Evolutionary conservation across 164 flowering plant genomes (phyloP), one percentile per base, ranked within the genome.

Genomic region (Vitis cinerea): DNA sequence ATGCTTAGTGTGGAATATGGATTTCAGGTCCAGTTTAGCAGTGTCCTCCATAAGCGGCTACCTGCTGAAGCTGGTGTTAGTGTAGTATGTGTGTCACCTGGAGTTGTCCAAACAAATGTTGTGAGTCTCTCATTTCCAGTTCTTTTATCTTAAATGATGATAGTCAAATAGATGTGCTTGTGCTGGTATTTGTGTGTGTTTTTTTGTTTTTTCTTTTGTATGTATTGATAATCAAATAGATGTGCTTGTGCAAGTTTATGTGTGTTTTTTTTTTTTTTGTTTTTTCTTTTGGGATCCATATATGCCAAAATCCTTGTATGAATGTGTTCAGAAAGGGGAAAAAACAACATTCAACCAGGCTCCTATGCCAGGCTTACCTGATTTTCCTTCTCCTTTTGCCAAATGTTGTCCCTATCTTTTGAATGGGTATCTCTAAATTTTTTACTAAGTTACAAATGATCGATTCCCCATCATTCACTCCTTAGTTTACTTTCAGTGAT

Each of bases 1-100:
- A 10, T 27, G 11, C 63, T 29, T 13, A 12, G 23, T 6, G 49
- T 57, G 56, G 68, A 37, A 55, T 65, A 59, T 74, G 31, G 31
- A n/a, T 81, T 77, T 73, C 92, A 93, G 99, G 79, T 96, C 70
- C 93, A 88, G 97, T 96, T 93, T 80, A 92, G 88, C 77, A 93
- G 91, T 80, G 80, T 89, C 68, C 91, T 96, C 65, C 87, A 89
- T 54, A 96, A 86, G 78, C 75, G 87, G 58, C 72, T 93, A 65
- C 98, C 99, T 77, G 83, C 90, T 66, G 98, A 96, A 90, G 80
- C 98, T 74, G 97, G 98, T 70, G 79, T 96, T 63, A 90, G 70
- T 78, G 90, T 90, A 62, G 54, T 85, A n/a, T 93, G 98, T 80
- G 91, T 88, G 47, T 92, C 98, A 7, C 98, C 97, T 75, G 99